Conservation (phyloP, 31 red algal species). For the Asparagopsis taxiformis region DNA sequence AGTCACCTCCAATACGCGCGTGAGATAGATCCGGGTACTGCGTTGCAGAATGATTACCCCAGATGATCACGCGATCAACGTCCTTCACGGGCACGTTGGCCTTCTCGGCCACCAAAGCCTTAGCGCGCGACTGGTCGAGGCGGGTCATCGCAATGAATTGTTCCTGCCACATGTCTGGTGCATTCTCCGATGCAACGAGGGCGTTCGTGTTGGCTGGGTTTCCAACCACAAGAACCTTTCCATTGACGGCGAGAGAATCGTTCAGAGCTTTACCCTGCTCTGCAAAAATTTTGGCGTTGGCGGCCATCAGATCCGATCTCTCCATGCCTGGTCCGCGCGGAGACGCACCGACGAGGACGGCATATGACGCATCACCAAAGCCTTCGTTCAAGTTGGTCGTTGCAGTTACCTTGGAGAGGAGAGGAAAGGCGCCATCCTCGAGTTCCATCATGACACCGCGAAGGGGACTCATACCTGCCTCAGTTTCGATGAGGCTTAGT, state of each 20-base stretch:
- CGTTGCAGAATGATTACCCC: slow-evolving; percentile 96
- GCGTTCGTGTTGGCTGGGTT: slow-evolving; percentile 99
- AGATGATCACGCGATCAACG: slow-evolving; percentile 92
- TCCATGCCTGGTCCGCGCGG: slow-evolving; percentile 92
- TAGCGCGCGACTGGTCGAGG: slow-evolving; percentile 92
- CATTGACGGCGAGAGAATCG: slow-evolving; percentile 42
- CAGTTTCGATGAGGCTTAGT: slow-evolving; percentile 80
- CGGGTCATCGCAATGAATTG: slow-evolving; percentile 95
- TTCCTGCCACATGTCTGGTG: slow-evolving; percentile 82
- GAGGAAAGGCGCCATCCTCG: slow-evolving; percentile 96
- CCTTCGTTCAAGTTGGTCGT: slow-evolving; percentile 81
- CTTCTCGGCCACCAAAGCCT: slow-evolving; percentile 81
- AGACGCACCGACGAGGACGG: slow-evolving; percentile 88
- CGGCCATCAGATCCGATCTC: slow-evolving; percentile 84
- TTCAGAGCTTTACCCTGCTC: slow-evolving; percentile 95
- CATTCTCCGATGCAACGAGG: slow-evolving; percentile 83
- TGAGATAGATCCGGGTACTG: slow-evolving; percentile 96
- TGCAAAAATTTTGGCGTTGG: slow-evolving; percentile 93
- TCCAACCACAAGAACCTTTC: slow-evolving; percentile 91
- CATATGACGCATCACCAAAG: slow-evolving; percentile 84
- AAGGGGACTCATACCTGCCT: slow-evolving; percentile 77
- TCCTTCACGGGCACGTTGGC: slow-evolving; percentile 70
- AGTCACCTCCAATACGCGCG: slow-evolving; percentile 73
- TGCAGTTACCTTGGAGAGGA: slow-evolving; percentile 72
- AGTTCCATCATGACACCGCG: slow-evolving; percentile 97